These are phyloP conservation scores for Leptomonas seymouri DNA, from an alignment of 208 protist species.

Conservation along the genomic window DNA sequence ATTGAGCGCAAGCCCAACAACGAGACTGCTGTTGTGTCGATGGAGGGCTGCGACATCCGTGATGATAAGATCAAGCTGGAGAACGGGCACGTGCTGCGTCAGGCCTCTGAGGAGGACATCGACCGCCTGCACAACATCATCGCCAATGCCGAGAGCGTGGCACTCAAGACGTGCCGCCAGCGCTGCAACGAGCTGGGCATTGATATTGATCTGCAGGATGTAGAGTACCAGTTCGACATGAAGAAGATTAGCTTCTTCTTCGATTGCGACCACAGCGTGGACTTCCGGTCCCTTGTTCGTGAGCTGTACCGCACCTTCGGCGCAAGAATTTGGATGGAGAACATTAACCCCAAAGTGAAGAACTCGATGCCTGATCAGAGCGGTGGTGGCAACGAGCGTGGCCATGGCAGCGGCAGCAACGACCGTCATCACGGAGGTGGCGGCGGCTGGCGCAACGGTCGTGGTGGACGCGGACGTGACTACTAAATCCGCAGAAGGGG, in stretches of 20 bases:
- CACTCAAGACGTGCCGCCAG: slow-evolving; percentile 86
- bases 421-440: slow-evolving; percentile 23
- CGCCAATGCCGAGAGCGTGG: slow-evolving; percentile 75
- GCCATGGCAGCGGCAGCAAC: slow-evolving; percentile 17
- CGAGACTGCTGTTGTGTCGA: slow-evolving; percentile 49
- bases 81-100: slow-evolving; percentile 70
- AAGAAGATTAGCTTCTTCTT: slow-evolving; percentile 95
- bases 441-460: slow-evolving; percentile 33
- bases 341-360: slow-evolving; percentile 86
- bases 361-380: slow-evolving; percentile 71
- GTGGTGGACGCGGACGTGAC: slow-evolving; percentile 23
- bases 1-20: slow-evolving; percentile 46
- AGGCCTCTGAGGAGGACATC: slow-evolving; percentile 73
- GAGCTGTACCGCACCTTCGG: slow-evolving; percentile 91
- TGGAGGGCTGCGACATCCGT: slow-evolving; percentile 73
- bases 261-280: slow-evolving; percentile 85
- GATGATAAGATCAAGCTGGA: slow-evolving; percentile 82
- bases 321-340: slow-evolving; percentile 94
- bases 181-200: slow-evolving; percentile 82
- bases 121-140: slow-evolving; percentile 81
- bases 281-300: slow-evolving; percentile 88
- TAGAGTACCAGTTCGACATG: slow-evolving; percentile 94
- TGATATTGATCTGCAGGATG: slow-evolving; percentile 79
- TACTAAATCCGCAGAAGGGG: slow-evolving; percentile 9
- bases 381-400: slow-evolving; percentile 32